phyloP scores from a whole-genome alignment of 108 stramenopile species.

The Nannochloropsis oceanica region DNA sequence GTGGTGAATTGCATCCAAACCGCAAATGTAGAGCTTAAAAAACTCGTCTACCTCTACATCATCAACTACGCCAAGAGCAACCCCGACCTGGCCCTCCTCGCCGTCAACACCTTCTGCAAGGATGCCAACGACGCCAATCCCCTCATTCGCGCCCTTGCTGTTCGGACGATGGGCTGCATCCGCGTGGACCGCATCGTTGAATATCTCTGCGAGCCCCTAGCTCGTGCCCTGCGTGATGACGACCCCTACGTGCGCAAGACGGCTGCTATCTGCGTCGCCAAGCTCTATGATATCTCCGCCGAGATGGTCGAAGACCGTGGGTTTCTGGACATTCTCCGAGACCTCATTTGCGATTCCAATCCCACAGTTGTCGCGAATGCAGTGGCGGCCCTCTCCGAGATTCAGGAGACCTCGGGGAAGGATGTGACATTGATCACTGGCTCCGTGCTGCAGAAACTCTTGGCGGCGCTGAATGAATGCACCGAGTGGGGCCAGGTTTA shows the following conservation, averaged over 20 bases:
- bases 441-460: constrained; percentile 79
- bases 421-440: constrained; percentile 87
- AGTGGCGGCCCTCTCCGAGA: constrained; percentile 93
- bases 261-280: constrained; percentile 97
- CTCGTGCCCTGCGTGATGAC: constrained; percentile 78
- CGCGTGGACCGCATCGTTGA: constrained; percentile 97
- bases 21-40: constrained; percentile 47
- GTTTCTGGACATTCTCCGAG: constrained; percentile 82
- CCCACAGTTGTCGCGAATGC: constrained; percentile 95
- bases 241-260: constrained; percentile 90
- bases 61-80: constrained; percentile 99
- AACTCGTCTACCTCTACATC: constrained; percentile 94
- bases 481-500: constrained; percentile 91
- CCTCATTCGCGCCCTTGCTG: constrained; percentile 92
- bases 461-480: constrained; percentile 97
- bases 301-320: constrained; percentile 89
- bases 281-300: constrained; percentile 96
- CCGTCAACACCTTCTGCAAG: constrained; percentile 99
- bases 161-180: constrained; percentile 99
- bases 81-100: constrained; percentile 89
- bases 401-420: constrained; percentile 79
- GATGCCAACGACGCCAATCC: constrained; percentile 84
- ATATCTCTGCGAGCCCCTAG: constrained; percentile 90
- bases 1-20: constrained; percentile 98
- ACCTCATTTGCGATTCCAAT: constrained; percentile 87